Percentiles rank a stretch among this genome's conserved stretches.
Evolutionary conservation across 768 basidiomycete genomes (phyloP).

Genomic region (Coprinopsis cinerea): DNA sequence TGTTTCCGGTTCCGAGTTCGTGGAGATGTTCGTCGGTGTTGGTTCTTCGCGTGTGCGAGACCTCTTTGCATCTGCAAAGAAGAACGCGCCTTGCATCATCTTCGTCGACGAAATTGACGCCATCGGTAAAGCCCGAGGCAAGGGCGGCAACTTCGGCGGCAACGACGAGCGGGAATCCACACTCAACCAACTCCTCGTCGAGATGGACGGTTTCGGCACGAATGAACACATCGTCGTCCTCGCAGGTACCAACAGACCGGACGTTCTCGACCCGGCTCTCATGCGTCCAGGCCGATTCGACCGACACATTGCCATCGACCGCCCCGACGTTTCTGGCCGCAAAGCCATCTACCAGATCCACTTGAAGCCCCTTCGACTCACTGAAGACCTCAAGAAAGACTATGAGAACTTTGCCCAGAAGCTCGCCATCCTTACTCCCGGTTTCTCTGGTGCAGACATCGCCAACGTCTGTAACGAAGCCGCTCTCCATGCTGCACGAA

Average conservation of each 20-base stretch:
- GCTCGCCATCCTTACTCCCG: slow-evolving; percentile 92
- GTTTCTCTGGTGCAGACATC: slow-evolving; percentile 98
- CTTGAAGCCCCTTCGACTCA: slow-evolving; percentile 74
- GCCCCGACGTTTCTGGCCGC: slow-evolving; percentile 90
- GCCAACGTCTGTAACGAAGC: slow-evolving; percentile 99
- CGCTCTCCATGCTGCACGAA: slow-evolving; percentile 89
- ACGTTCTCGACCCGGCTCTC: slow-evolving; percentile 92
- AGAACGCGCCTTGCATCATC: slow-evolving; percentile 97
- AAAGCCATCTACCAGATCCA: slow-evolving; percentile 94
- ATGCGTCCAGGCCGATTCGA: slow-evolving; percentile 98
- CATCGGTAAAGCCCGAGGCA: slow-evolving; percentile 90
- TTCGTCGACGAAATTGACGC: slow-evolving; percentile 99
- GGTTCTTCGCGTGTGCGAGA: slow-evolving; percentile 96
- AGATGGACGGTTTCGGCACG: slow-evolving; percentile 99
- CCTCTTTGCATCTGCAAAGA: slow-evolving; percentile 95
- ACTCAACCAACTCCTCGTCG: slow-evolving; percentile 93
- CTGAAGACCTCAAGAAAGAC: slow-evolving; percentile 44
- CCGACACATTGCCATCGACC: slow-evolving; percentile 90
- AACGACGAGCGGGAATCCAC: slow-evolving; percentile 98
- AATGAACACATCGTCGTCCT: slow-evolving; percentile 94
- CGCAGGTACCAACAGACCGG: slow-evolving; percentile 94
- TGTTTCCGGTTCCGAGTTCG: slow-evolving; percentile 98
- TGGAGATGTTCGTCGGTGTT: slow-evolving; percentile 99
- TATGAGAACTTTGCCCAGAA: slow-evolving; percentile 73
- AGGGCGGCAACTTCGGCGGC: slow-evolving; percentile 69